Conservation (phyloP, 1,284 basidiomycete species). For the Peniophora sp. region DNA sequence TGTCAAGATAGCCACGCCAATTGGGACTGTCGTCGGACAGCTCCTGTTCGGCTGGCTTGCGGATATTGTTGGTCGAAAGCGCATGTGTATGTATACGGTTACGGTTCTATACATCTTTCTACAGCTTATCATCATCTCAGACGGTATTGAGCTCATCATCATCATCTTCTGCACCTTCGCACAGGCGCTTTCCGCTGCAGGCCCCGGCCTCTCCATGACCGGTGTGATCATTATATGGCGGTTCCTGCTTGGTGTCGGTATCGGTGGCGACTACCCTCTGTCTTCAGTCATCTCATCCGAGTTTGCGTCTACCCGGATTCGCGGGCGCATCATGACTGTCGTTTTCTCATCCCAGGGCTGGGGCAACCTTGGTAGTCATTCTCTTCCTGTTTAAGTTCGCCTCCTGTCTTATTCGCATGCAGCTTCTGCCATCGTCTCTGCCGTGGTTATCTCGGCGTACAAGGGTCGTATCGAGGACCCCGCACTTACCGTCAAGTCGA, state of each 20-base stretch:
- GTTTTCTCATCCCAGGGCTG: conserved; percentile 51
- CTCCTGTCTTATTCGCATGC: conserved; percentile 4
- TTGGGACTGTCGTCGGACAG: conserved; percentile 56
- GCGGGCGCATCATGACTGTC: conserved; percentile 49
- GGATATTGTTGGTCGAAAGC: conserved; percentile 47
- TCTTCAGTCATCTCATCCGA: conserved; percentile 48
- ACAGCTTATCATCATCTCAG: conserved; percentile 22
- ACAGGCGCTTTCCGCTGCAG: conserved; percentile 42
- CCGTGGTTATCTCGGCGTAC: conserved; percentile 50
- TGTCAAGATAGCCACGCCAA: conserved; percentile 67
- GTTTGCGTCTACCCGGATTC: conserved; percentile 51
- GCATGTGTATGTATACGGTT: conserved; percentile 27
- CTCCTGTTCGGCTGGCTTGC: conserved; percentile 51
- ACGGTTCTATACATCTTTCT: neutral
- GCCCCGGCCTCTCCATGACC: conserved; percentile 48
- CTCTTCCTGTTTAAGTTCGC: conserved; percentile 8
- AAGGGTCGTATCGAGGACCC: conserved; percentile 37
- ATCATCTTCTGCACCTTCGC: conserved; percentile 44
- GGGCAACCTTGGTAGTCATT: conserved; percentile 37
- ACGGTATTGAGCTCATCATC: conserved; percentile 53
- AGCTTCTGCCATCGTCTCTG: conserved; percentile 47
- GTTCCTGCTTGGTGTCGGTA: conserved; percentile 38
- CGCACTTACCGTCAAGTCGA: conserved; percentile 19
- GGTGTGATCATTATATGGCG: conserved; percentile 53
- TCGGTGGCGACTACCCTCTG: conserved; percentile 53